phyloP scores from a whole-genome alignment of 148 eudicot species.

The Rhododendron henanense region DNA sequence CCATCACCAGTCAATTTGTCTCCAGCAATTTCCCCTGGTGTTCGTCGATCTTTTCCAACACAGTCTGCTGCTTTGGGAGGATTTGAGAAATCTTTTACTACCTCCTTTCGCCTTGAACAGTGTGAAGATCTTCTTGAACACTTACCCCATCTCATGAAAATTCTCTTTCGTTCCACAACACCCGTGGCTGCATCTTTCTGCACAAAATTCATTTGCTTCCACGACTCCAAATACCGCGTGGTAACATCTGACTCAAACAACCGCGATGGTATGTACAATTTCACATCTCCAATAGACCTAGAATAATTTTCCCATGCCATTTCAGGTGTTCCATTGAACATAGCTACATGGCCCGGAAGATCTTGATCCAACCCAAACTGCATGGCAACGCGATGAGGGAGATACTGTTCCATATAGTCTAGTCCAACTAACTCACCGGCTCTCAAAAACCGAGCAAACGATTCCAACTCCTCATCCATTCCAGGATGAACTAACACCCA shows the following conservation, averaged over 20 bases:
- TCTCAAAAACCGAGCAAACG: slow-evolving; percentile 33
- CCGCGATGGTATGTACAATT: slow-evolving; percentile 13
- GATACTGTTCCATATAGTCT: slow-evolving; percentile 37
- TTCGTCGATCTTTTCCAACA: not conserved
- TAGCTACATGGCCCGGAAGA: slow-evolving; percentile 19
- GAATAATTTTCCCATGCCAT: slow-evolving; percentile 19
- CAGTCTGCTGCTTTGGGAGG: slow-evolving; percentile 12
- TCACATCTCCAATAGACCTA: slow-evolving; percentile 3
- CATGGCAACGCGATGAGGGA: slow-evolving; percentile 47
- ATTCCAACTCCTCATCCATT: slow-evolving; percentile 16
- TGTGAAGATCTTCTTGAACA: not conserved
- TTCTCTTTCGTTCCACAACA: not conserved
- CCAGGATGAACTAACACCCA: slow-evolving; percentile 13
- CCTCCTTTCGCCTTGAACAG: not conserved
- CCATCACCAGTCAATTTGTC: not conserved
- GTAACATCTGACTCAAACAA: slow-evolving; percentile 18
- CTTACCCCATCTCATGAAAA: not conserved
- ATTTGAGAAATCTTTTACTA: not conserved
- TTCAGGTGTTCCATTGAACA: not conserved
- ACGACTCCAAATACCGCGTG: slow-evolving; percentile 12
- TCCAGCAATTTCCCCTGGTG: not conserved
- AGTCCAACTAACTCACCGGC: slow-evolving; percentile 38
- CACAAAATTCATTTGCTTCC: not conserved
- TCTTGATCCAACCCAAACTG: slow-evolving; percentile 60
- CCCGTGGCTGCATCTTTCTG: not conserved